These are phyloP conservation scores for Globisporangium nagaii DNA, from an alignment of 352 stramenopile genomes.

Conservation along the genomic window DNA sequence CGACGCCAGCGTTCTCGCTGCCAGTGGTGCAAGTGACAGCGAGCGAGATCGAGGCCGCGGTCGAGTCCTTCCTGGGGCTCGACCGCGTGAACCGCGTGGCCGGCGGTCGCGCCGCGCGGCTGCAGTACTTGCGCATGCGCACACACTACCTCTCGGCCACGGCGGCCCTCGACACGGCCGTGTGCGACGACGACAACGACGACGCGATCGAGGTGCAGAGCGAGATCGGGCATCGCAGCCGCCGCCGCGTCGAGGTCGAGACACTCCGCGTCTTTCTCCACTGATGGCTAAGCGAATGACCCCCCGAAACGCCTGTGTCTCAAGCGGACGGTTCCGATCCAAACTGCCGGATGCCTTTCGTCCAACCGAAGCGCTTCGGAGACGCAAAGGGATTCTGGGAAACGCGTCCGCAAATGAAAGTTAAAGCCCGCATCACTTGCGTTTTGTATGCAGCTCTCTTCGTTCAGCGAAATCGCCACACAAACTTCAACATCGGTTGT, in stretches of 20 bases:
- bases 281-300: conserved; percentile 6
- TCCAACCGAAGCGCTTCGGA: too few relatives aligned
- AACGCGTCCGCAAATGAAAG: too few relatives aligned
- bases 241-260: conserved; percentile 50
- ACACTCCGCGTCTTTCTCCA: conserved; percentile 62
- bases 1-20: conserved; percentile 21
- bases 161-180: conserved; percentile 50
- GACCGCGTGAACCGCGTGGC: conserved; percentile 53
- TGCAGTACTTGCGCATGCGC: conserved; percentile 55
- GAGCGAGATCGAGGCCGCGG: conserved; percentile 47
- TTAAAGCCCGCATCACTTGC: too few relatives aligned
- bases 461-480: too few relatives aligned
- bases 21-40: conserved; percentile 42
- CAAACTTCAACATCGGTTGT: too few relatives aligned
- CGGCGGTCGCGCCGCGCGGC: conserved; percentile 39
- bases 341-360: not conserved
- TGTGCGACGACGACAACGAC: conserved; percentile 53
- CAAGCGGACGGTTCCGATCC: not conserved
- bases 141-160: conserved; percentile 65
- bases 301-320: too few relatives aligned
- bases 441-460: too few relatives aligned
- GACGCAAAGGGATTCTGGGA: too few relatives aligned
- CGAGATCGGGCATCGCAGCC: conserved; percentile 52
- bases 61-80: conserved; percentile 37
- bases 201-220: conserved; percentile 37